These are phyloP conservation scores for Naegleria gruberi DNA, from an alignment of 208 protist genomes.

Conservation along the genomic window DNA sequence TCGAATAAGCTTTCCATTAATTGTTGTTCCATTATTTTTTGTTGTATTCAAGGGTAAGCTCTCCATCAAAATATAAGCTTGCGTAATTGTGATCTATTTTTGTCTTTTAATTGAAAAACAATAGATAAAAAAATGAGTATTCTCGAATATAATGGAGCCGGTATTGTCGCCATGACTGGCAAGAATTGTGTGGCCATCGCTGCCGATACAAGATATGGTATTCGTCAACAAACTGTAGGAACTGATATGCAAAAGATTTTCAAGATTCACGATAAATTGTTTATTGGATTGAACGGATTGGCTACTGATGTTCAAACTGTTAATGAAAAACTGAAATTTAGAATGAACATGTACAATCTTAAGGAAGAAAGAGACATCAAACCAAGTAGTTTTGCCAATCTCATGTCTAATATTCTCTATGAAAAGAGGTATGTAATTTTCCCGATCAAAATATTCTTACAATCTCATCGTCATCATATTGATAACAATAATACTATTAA, in stretches of 20 bases:
- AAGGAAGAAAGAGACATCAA: slow-evolving; percentile 62
- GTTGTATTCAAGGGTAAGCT: too few relatives aligned
- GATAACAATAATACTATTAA: slow-evolving; percentile 60
- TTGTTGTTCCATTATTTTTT: too few relatives aligned
- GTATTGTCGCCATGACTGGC: slow-evolving; percentile 91
- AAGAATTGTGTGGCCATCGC: slow-evolving; percentile 97
- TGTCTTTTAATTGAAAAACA: not conserved
- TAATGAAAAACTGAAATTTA: slow-evolving; percentile 54
- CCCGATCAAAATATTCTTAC: not conserved
- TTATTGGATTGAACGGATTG: slow-evolving; percentile 90
- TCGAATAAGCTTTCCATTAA: too few relatives aligned
- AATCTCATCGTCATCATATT: slow-evolving; percentile 30
- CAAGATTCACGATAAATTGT: slow-evolving; percentile 79
- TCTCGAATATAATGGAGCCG: slow-evolving; percentile 86
- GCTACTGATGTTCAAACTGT: slow-evolving; percentile 93
- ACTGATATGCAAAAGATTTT: slow-evolving; percentile 90
- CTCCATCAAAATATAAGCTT: too few relatives aligned
- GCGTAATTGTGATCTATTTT: not conserved
- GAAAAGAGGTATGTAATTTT: slow-evolving; percentile 44
- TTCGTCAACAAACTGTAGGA: slow-evolving; percentile 86
- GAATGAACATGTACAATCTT: slow-evolving; percentile 59
- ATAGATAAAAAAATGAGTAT: not conserved
- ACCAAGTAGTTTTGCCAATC: slow-evolving; percentile 47
- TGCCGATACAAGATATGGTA: slow-evolving; percentile 87
- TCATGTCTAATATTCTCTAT: slow-evolving; percentile 59